A percentile compares a stretch with the other conserved stretches of the same genome.
phyloP scores from a whole-genome alignment of 1,284 basidiomycete genomes.

The Cutaneotrichosporon curvatum region DNA sequence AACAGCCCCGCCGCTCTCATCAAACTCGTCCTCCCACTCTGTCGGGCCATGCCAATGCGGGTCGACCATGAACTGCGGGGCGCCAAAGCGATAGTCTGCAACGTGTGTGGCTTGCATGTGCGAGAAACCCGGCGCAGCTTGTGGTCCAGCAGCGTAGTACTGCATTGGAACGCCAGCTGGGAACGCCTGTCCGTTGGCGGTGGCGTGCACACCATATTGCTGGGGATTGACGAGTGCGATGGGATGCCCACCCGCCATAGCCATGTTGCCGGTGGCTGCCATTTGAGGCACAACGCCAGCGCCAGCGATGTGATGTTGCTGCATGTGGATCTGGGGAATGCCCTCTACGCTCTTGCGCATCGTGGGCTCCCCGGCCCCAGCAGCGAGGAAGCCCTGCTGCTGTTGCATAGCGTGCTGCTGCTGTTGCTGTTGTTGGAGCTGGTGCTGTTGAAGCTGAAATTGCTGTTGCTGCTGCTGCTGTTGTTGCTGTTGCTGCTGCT shows the following conservation, averaged over 20 bases:
- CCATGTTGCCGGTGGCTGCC: neutral
- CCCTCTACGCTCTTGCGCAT: constrained; percentile 19
- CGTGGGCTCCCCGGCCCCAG: constrained; percentile 15
- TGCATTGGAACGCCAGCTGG: constrained; percentile 1
- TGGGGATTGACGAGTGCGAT: neutral
- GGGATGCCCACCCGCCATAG: too few relatives aligned
- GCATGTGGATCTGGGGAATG: constrained; percentile 17
- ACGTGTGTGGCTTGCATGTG: constrained; percentile 12
- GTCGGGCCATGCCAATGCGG: constrained; percentile 11
- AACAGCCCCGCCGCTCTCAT: constrained; percentile 18
- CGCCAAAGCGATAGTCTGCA: constrained; percentile 14
- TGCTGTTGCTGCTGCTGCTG: constrained; percentile 1
- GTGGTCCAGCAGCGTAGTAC: constrained; percentile 8
- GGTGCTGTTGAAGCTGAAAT: neutral
- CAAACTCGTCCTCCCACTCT: constrained; percentile 25
- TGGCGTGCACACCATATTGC: constrained; percentile 5
- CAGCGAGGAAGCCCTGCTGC: neutral
- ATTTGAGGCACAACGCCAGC: neutral
- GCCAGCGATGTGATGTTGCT: constrained; percentile 1
- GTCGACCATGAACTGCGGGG: constrained; percentile 8
- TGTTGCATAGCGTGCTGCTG: constrained; percentile 3
- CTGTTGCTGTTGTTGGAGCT: neutral
- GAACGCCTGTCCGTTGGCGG: neutral
- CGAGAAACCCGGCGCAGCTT: neutral
- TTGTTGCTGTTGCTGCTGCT: neutral